Conservation (phyloP, 495 filamentous ascomycete genomes). For the Penicillium coprophilum region DNA sequence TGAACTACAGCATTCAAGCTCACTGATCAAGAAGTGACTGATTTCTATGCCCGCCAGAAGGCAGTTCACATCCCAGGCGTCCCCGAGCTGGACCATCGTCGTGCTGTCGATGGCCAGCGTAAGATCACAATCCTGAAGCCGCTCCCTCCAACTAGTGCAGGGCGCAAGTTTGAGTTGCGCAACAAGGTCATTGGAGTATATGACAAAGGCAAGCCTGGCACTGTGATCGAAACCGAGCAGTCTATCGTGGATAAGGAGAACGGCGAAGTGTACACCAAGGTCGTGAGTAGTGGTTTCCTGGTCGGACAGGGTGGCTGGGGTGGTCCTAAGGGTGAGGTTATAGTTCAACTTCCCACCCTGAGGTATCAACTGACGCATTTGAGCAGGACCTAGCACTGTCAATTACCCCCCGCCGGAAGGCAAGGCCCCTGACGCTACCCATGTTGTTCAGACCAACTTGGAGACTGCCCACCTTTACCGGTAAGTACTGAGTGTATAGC, state of each 20-base stretch:
- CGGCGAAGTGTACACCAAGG: constrained; percentile 71
- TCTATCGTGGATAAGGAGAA: constrained; percentile 67
- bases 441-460: constrained; percentile 62
- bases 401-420: constrained; percentile 73
- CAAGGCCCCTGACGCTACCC: constrained; percentile 71
- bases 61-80: constrained; percentile 68
- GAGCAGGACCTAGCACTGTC: constrained; percentile 61
- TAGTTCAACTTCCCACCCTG: neutral
- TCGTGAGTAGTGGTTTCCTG: constrained; percentile 69
- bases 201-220: constrained; percentile 85
- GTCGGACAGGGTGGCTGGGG: constrained; percentile 87
- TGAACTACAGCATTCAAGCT: constrained; percentile 69
- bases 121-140: constrained; percentile 74
- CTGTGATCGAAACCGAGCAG: constrained; percentile 77
- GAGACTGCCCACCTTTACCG: constrained; percentile 76
- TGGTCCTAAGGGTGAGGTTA: constrained; percentile 70
- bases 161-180: constrained; percentile 72
- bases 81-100: constrained; percentile 70
- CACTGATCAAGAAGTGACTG: constrained; percentile 72
- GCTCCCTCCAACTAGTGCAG: constrained; percentile 69
- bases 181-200: constrained; percentile 83
- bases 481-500: constrained; percentile 21
- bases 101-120: constrained; percentile 84
- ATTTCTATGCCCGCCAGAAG: constrained; percentile 72
- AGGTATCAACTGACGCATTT: neutral